Evolutionary conservation across 73 alveolate species (phyloP).

Genomic region (Tetrahymena malaccensis): DNA sequence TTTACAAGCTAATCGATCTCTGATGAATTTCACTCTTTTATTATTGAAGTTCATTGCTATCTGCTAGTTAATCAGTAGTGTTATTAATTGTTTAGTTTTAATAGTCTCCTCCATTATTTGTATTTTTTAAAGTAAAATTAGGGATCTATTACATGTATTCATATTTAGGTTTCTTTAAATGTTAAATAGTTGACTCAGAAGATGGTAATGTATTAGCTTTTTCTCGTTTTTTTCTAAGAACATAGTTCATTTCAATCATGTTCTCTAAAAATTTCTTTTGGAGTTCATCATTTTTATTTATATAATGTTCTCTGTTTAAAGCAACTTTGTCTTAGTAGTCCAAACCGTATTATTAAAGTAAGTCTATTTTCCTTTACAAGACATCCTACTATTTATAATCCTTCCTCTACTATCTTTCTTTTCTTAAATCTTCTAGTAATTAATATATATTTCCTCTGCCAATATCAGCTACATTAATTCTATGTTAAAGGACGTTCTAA

Average conservation of each 20-base stretch:
- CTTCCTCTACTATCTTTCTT: background rate
- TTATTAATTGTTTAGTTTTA: background rate
- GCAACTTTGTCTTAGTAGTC: background rate
- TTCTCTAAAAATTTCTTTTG: background rate
- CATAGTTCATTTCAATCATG: background rate
- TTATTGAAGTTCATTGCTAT: background rate
- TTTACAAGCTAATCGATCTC: background rate
- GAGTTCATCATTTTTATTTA: background rate
- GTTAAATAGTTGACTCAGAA: background rate
- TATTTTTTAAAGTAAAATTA: background rate
- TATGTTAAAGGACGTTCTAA: background rate
- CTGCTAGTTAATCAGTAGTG: background rate
- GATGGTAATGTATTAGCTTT: background rate
- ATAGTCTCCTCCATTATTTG: background rate
- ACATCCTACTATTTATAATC: background rate
- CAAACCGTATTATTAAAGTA: background rate
- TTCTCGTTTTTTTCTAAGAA: background rate
- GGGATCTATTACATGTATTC: background rate
- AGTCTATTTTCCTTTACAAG: background rate
- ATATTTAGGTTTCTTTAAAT: background rate
- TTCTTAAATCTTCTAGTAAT: background rate
- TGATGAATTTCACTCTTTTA: background rate
- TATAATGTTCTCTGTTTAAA: background rate
- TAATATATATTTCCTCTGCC: background rate
- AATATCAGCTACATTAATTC: background rate